Percentiles rank a stretch among this genome's conserved stretches.
phyloP scores from a whole-genome alignment of 1,139 yeast species.

The Suhomyces chickasaworum region DNA sequence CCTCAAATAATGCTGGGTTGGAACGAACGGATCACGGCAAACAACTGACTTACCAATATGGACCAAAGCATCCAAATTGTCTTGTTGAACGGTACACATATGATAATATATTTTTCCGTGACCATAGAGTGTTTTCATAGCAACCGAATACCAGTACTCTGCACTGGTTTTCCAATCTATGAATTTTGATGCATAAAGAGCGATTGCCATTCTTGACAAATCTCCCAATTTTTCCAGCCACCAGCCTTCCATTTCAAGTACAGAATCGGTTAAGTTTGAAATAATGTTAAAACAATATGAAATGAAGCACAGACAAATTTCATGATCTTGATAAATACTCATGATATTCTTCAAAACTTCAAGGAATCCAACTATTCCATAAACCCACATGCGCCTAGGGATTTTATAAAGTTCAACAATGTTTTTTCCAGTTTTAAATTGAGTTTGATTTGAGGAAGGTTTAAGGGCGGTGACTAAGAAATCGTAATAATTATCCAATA shows the following conservation, averaged over 20 bases:
- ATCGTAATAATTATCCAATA: conserved; percentile 70
- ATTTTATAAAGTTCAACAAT: conserved; percentile 75
- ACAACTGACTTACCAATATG: conserved; percentile 76
- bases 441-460: conserved; percentile 53
- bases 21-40: conserved; percentile 80
- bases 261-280: conserved; percentile 54
- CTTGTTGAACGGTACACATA: conserved; percentile 81
- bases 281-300: conserved; percentile 55
- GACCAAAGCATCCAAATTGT: conserved; percentile 75
- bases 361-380: conserved; percentile 74
- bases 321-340: conserved; percentile 54
- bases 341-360: conserved; percentile 79
- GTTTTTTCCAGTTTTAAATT: conserved; percentile 71
- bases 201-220: conserved; percentile 80
- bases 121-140: conserved; percentile 72
- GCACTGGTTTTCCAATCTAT: conserved; percentile 83
- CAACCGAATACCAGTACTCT: conserved; percentile 72
- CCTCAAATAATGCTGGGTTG: conserved; percentile 73
- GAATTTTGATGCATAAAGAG: conserved; percentile 71
- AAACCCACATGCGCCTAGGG: conserved; percentile 80
- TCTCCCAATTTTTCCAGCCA: conserved; percentile 79
- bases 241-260: conserved; percentile 68
- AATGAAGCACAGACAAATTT: conserved; percentile 50
- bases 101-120: conserved; percentile 82
- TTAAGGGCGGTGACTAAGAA: conserved; percentile 69